A percentile compares a stretch with the other conserved stretches of the same genome.
phyloP scores from a whole-genome alignment of 1,284 basidiomycete genomes.

The Sparassis latifolia region DNA sequence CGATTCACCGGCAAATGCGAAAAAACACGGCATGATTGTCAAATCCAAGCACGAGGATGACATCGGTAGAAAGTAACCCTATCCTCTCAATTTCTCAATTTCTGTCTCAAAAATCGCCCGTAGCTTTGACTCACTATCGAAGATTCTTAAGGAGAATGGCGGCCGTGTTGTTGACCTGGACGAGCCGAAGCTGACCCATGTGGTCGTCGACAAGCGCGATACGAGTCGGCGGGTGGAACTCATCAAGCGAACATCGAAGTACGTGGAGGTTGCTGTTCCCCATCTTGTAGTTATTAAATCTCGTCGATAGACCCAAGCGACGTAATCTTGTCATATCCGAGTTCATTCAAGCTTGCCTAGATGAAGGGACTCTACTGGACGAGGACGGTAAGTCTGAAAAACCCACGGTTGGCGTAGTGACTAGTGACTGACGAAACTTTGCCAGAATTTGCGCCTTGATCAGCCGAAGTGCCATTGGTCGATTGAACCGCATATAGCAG shows the following conservation, averaged over 20 bases:
- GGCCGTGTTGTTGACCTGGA: conserved; percentile 63
- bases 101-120: background rate
- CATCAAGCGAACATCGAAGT: conserved; percentile 68
- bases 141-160: conserved; percentile 58
- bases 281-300: background rate
- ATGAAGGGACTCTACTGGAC: conserved; percentile 74
- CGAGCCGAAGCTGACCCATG: conserved; percentile 77
- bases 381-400: conserved; percentile 54
- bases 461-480: no score
- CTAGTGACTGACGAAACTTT: background rate
- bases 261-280: conserved; percentile 11
- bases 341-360: conserved; percentile 71
- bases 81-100: background rate
- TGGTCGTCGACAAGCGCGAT: conserved; percentile 77
- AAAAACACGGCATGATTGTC: conserved; percentile 50
- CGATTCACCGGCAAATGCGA: conserved; percentile 73
- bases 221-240: conserved; percentile 63
- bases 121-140: conserved; percentile 53
- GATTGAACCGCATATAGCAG: no score
- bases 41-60: conserved; percentile 49
- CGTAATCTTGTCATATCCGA: conserved; percentile 73
- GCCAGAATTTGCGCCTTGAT: conserved; percentile 9
- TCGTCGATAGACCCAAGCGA: conserved; percentile 55
- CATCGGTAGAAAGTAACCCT: conserved; percentile 44
- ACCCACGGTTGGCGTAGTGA: background rate